Conservation (phyloP, 148 eudicot genomes). For the Silene uniflora region DNA sequence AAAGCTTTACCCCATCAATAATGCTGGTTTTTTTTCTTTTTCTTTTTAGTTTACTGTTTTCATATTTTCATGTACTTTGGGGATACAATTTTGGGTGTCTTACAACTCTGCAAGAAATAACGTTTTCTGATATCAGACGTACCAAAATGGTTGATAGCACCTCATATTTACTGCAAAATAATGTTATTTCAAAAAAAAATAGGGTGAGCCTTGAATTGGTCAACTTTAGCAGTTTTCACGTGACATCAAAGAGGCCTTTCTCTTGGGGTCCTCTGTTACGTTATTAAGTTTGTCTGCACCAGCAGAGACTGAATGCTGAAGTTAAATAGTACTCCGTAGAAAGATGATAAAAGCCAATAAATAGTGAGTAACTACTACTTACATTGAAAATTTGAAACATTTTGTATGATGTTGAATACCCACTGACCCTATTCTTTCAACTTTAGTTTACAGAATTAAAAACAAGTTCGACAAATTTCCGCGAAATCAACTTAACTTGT, state of each 20-base stretch:
- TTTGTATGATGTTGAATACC: no score
- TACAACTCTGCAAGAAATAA: slow-evolving; percentile 16
- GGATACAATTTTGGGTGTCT: slow-evolving; percentile 7
- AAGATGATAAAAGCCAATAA: neutral
- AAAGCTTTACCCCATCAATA: slow-evolving; percentile 9
- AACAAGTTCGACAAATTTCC: neutral
- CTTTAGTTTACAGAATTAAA: neutral
- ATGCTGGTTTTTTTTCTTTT: neutral
- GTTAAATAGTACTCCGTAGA: neutral
- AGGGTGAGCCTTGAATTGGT: slow-evolving; percentile 21
- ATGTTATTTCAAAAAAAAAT: slow-evolving; percentile 10
- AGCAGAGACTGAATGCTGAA: neutral
- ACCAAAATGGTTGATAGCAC: slow-evolving; percentile 14
- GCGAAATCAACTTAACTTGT: neutral
- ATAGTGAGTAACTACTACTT: neutral
- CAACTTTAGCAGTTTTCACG: slow-evolving; percentile 20
- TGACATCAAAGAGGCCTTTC: slow-evolving; percentile 3
- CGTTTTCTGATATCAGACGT: slow-evolving; percentile 22
- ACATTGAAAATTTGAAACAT: no score
- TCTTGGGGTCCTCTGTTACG: neutral
- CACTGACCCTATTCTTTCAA: no score
- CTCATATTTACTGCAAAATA: neutral
- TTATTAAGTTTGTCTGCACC: neutral
- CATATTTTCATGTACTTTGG: slow-evolving; percentile 4
- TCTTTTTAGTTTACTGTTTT: neutral